A percentile compares a stretch with the other conserved stretches of the same genome.
phyloP scores from a whole-genome alignment of 371 early-diverging fungal species.

The Rhizopus sp. region DNA sequence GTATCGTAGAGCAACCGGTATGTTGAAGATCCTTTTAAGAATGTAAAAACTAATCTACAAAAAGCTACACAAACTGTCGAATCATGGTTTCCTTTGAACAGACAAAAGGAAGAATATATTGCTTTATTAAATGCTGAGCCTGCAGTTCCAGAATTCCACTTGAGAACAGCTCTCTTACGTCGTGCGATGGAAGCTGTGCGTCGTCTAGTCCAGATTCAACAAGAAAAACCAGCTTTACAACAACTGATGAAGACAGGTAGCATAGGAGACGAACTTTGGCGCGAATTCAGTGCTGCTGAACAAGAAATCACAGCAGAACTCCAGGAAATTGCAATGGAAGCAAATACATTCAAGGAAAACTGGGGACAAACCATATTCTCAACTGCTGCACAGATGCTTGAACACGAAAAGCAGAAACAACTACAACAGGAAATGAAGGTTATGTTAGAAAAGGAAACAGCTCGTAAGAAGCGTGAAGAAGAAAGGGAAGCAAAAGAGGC shows the following conservation, averaged over 20 bases:
- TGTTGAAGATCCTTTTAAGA: neutral
- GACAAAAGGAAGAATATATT: slow-evolving; percentile 72
- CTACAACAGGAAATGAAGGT: slow-evolving; percentile 47
- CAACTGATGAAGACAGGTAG: slow-evolving; percentile 81
- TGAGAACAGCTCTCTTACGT: slow-evolving; percentile 78
- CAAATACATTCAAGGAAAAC: slow-evolving; percentile 77
- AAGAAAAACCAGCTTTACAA: slow-evolving; percentile 83
- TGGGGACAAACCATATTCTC: slow-evolving; percentile 89
- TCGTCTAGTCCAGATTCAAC: slow-evolving; percentile 74
- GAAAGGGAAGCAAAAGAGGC: slow-evolving; percentile 39
- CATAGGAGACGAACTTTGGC: slow-evolving; percentile 88
- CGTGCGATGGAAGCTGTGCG: slow-evolving; percentile 86
- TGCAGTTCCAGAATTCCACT: slow-evolving; percentile 60
- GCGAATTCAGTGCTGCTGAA: slow-evolving; percentile 79
- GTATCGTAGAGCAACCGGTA: slow-evolving; percentile 50
- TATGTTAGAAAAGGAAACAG: slow-evolving; percentile 40
- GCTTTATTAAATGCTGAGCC: slow-evolving; percentile 65
- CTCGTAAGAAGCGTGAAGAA: slow-evolving; percentile 39
- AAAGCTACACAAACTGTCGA: slow-evolving; percentile 50
- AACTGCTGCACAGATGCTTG: slow-evolving; percentile 80
- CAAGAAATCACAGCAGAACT: slow-evolving; percentile 83
- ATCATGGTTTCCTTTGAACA: slow-evolving; percentile 75
- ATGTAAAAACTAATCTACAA: neutral
- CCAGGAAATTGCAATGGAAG: slow-evolving; percentile 79
- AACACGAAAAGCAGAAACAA: slow-evolving; percentile 59